Conservation (phyloP, 2,329 filamentous ascomycete species). For the Diaporthe destruens region DNA sequence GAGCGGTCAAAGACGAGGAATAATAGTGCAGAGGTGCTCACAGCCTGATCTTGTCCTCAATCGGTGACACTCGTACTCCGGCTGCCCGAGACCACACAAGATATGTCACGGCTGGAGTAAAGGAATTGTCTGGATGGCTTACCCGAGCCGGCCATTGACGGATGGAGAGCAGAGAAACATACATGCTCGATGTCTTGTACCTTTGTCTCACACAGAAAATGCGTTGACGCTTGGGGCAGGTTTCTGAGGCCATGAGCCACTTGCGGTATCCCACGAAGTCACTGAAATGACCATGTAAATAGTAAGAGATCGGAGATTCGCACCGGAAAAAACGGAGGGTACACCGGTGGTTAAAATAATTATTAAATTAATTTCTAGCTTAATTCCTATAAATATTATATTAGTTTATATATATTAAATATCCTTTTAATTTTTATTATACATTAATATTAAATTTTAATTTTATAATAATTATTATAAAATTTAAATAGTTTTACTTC, state of each 20-base stretch:
- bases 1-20: not conserved
- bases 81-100: slow-evolving; percentile 35
- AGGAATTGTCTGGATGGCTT: slow-evolving; percentile 37
- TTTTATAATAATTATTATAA: no score
- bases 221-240: not conserved
- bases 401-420: no score
- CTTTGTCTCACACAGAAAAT: slow-evolving; percentile 26
- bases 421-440: no score
- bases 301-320: no score
- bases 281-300: no score
- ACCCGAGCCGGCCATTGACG: slow-evolving; percentile 36
- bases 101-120: slow-evolving; percentile 21
- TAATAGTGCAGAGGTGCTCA: not conserved
- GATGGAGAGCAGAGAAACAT: slow-evolving; percentile 30
- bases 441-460: no score
- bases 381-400: no score
- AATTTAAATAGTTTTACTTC: no score
- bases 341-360: no score
- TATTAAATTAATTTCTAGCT: no score
- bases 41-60: slow-evolving; percentile 2
- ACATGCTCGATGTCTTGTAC: slow-evolving; percentile 39
- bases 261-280: no score
- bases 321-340: no score
- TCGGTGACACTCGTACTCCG: slow-evolving; percentile 3
- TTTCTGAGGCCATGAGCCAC: not conserved